phyloP scores from a whole-genome alignment of 345 rosid genomes.

The Cardiospermum halicacabum region DNA sequence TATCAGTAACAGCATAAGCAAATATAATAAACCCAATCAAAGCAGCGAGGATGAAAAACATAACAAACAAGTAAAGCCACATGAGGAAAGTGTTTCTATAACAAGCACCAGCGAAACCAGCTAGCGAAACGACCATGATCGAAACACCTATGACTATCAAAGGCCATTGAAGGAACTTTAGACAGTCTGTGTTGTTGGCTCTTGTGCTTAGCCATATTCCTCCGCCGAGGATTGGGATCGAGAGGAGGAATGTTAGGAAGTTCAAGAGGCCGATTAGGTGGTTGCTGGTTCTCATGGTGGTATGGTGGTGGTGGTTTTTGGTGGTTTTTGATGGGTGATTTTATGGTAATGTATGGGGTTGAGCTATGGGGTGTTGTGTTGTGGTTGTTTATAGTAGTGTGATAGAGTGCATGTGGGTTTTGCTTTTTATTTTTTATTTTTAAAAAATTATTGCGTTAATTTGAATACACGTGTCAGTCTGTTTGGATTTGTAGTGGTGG shows the following conservation, averaged over 20 bases:
- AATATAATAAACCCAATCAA: constrained; percentile 82
- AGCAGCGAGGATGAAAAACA: constrained; percentile 79
- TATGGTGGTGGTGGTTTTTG: too few relatives aligned
- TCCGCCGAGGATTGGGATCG: constrained; percentile 86
- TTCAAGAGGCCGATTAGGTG: constrained; percentile 75
- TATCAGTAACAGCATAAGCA: constrained; percentile 82
- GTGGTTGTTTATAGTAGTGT: too few relatives aligned
- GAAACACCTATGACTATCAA: constrained; percentile 68
- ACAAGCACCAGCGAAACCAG: constrained; percentile 88
- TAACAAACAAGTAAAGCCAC: constrained; percentile 77
- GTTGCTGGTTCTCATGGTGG: constrained; percentile 58
- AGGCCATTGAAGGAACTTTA: constrained; percentile 93
- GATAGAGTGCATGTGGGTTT: too few relatives aligned
- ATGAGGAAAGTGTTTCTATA: constrained; percentile 72
- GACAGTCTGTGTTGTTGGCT: constrained; percentile 88
- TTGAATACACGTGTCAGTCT: too few relatives aligned
- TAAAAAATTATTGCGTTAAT: too few relatives aligned
- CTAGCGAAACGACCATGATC: constrained; percentile 76
- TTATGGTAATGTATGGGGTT: too few relatives aligned
- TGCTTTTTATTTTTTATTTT: too few relatives aligned
- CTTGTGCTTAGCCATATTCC: constrained; percentile 96
- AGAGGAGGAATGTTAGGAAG: constrained; percentile 82
- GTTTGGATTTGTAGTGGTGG: too few relatives aligned
- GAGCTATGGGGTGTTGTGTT: too few relatives aligned
- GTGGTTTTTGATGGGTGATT: too few relatives aligned